Conservation (phyloP, 495 filamentous ascomycete genomes). For the Haplographium delicatum region DNA sequence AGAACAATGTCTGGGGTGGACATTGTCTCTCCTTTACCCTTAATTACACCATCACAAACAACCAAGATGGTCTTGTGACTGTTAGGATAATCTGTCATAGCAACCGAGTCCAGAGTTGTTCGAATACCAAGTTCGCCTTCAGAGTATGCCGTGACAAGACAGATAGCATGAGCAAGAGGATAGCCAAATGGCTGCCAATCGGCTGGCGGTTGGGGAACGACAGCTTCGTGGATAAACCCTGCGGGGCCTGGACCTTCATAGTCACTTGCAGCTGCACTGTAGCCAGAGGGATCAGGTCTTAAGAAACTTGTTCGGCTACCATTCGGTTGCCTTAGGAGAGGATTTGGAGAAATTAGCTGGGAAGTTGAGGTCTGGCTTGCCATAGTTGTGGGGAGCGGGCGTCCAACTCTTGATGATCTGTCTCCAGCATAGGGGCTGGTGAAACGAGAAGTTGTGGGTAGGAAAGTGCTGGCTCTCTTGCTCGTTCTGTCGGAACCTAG, state of each 20-base stretch:
- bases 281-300: constrained; percentile 36
- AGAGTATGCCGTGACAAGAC: constrained; percentile 94
- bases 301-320: constrained; percentile 57
- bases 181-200: constrained; percentile 97
- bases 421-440: constrained; percentile 79
- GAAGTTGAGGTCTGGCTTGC: constrained; percentile 80
- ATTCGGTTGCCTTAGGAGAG: constrained; percentile 70
- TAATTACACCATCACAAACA: constrained; percentile 97
- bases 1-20: constrained; percentile 89
- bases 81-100: constrained; percentile 97
- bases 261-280: constrained; percentile 50
- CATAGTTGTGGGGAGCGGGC: constrained; percentile 80
- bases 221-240: constrained; percentile 91
- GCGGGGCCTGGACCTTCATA: constrained; percentile 68
- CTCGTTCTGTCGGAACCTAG: constrained; percentile 59
- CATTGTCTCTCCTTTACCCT: constrained; percentile 82
- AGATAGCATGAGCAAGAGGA: constrained; percentile 88
- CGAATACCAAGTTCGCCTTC: constrained; percentile 91
- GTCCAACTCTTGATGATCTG: constrained; percentile 33
- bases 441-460: constrained; percentile 86
- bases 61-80: constrained; percentile 96
- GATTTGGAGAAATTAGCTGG: constrained; percentile 63
- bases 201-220: constrained; percentile 94
- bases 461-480: constrained; percentile 77
- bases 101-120: constrained; percentile 92